Conservation (phyloP, 1,284 basidiomycete species). For the Prillingera fragicola region DNA sequence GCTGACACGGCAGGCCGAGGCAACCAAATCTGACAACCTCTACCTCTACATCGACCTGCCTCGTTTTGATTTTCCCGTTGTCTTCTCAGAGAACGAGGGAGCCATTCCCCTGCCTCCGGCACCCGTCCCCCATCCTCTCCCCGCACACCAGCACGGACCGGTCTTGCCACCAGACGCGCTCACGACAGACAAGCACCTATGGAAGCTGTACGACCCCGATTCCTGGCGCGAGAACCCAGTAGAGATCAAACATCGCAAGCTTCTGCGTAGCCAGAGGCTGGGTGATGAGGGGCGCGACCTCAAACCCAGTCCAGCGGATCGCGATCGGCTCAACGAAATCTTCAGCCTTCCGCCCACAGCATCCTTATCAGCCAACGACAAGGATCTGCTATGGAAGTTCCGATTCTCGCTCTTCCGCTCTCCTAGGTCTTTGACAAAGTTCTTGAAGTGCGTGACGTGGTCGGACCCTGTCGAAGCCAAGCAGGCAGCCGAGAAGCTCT, state of each 20-base stretch:
- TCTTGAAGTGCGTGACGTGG: slow-evolving; percentile 97
- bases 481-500: slow-evolving; percentile 90
- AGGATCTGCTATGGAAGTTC: slow-evolving; percentile 97
- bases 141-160: slow-evolving; percentile 26
- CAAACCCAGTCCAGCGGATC: slow-evolving; percentile 90
- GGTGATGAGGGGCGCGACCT: slow-evolving; percentile 92
- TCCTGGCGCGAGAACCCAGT: slow-evolving; percentile 81
- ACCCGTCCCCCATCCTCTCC: slow-evolving; percentile 36
- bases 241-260: slow-evolving; percentile 90
- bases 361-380: slow-evolving; percentile 80
- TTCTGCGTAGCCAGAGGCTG: slow-evolving; percentile 89
- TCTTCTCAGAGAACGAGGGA: slow-evolving; percentile 73
- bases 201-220: slow-evolving; percentile 91
- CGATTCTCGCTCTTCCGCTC: slow-evolving; percentile 84
- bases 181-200: slow-evolving; percentile 63
- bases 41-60: slow-evolving; percentile 94
- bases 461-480: slow-evolving; percentile 91
- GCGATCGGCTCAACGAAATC: slow-evolving; percentile 87
- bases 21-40: slow-evolving; percentile 78
- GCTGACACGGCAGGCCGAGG: slow-evolving; percentile 59
- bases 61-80: slow-evolving; percentile 96
- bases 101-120: slow-evolving; percentile 37
- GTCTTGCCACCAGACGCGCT: slow-evolving; percentile 51
- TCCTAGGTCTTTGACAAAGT: slow-evolving; percentile 82
- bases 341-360: slow-evolving; percentile 85